Base-by-base conservation (phyloP, 805 yeast genomes). In the Teunomyces aglyptinius region DNA sequence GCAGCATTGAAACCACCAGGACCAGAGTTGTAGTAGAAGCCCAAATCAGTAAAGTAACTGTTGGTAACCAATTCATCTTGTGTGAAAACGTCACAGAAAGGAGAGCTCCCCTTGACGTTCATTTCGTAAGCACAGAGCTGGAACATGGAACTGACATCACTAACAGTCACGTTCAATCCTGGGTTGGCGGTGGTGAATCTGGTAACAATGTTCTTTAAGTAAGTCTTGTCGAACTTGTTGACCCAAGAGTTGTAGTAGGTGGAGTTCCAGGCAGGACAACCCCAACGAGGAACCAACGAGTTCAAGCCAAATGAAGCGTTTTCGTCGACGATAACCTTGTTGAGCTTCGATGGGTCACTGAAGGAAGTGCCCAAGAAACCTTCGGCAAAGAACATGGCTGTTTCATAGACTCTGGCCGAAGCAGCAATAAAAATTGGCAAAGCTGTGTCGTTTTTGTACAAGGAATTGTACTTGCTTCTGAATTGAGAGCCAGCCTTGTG, bases 371-470 rank as follows among this genome's bases (percentile, higher is more conserved):
- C 77, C 53, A 80, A 68, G 63, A 85, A 83, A 0, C 88, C 89
- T 52, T 76, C 67, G 8, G 84, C 81, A 58, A 83, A 83, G 56
- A 70, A 66, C 27, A 69, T 60, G 8, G 86, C 78, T 28, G 85
- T 77, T 48, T 76, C 80, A 49, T 75, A 73, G 29, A 80, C 78
- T 50, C 89, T 72, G 49, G 76, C 74, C 38, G 78, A 75, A 42
- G 78, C 78, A 12, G 85, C 75, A 5, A 81, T 60, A 58, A 82
- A 84, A 31, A 85, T 67, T 6, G 80, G 81, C 26, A 82, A 59
- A 4, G 56, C 47, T 3, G 65, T 39, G 28, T 60, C 57, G 13
- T 40, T 13, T 31, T 69, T 61, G 59, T 69, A 76, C 40, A 85
- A 70, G 42, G 70, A 62, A n/a, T 71, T 67, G 61, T 85, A 85